Conservation (phyloP, 306 rosid species). For the Betula pendula region DNA sequence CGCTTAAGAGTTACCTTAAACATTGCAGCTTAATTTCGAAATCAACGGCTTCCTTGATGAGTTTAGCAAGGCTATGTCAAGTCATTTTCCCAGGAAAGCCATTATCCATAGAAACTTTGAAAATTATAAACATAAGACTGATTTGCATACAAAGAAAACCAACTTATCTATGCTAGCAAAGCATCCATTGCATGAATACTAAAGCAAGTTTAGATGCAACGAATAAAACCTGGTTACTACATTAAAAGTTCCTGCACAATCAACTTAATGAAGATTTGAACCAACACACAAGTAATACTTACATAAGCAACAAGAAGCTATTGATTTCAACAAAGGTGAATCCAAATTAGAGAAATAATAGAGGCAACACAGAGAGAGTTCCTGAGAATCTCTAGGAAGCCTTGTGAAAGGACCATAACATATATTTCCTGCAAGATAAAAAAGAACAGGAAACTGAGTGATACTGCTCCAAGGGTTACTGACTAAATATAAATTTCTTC, state of each 20-base stretch:
- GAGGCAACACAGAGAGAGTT: constrained; percentile 70
- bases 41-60: not conserved
- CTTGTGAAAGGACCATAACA: constrained; percentile 69
- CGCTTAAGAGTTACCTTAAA: not conserved
- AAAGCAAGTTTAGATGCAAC: not conserved
- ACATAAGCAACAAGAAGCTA: constrained; percentile 78
- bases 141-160: not conserved
- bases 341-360: constrained; percentile 70
- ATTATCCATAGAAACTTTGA: not conserved
- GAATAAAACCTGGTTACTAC: not conserved
- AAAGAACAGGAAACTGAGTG: constrained; percentile 23
- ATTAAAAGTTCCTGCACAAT: not conserved
- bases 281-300: constrained; percentile 35
- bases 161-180: constrained; percentile 1
- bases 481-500: constrained; percentile 14
- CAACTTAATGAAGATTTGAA: constrained; percentile 16
- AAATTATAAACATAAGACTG: not conserved
- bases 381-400: constrained; percentile 78
- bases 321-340: constrained; percentile 52
- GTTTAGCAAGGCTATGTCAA: not conserved
- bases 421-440: constrained; percentile 53
- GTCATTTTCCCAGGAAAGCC: not conserved
- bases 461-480: not conserved
- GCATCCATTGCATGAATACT: not conserved
- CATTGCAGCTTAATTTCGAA: not conserved